Evolutionary conservation across 768 basidiomycete species (phyloP).

Genomic region (Leccinum barrowsii): DNA sequence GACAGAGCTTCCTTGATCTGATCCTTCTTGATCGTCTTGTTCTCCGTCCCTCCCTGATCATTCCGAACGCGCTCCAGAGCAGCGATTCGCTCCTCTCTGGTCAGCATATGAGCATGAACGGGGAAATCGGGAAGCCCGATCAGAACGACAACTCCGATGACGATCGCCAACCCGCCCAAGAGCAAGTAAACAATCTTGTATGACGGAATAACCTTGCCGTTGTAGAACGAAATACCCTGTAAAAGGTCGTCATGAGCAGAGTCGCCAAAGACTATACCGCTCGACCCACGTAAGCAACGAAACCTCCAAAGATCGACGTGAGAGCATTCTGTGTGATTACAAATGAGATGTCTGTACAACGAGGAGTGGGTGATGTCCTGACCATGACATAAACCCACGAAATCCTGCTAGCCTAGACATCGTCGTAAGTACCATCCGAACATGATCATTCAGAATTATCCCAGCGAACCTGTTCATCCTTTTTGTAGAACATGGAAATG

Average conservation of each 20-base stretch:
- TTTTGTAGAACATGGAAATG: constrained; percentile 67
- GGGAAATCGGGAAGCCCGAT: constrained; percentile 66
- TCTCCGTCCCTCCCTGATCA: constrained; percentile 61
- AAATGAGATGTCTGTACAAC: not conserved
- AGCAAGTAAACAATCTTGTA: constrained; percentile 63
- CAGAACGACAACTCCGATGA: constrained; percentile 53
- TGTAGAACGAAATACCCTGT: constrained; percentile 57
- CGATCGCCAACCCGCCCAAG: constrained; percentile 56
- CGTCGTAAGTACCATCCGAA: constrained; percentile 1
- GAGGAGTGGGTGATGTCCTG: constrained; percentile 2
- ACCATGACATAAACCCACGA: constrained; percentile 70
- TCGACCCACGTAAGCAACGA: constrained; percentile 52
- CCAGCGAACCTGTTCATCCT: constrained; percentile 51
- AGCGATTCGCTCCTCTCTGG: constrained; percentile 57
- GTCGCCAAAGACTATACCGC: not conserved
- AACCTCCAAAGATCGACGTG: constrained; percentile 59
- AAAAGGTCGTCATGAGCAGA: not conserved
- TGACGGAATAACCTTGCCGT: constrained; percentile 44
- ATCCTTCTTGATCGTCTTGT: constrained; percentile 55
- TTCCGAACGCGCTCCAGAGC: constrained; percentile 64
- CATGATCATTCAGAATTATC: not conserved
- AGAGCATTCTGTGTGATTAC: constrained; percentile 48
- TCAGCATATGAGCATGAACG: constrained; percentile 54
- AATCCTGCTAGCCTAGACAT: constrained; percentile 47
- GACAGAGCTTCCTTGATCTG: constrained; percentile 55